Conservation (phyloP, 2,329 filamentous ascomycete genomes). For the Madurella fahalii region DNA sequence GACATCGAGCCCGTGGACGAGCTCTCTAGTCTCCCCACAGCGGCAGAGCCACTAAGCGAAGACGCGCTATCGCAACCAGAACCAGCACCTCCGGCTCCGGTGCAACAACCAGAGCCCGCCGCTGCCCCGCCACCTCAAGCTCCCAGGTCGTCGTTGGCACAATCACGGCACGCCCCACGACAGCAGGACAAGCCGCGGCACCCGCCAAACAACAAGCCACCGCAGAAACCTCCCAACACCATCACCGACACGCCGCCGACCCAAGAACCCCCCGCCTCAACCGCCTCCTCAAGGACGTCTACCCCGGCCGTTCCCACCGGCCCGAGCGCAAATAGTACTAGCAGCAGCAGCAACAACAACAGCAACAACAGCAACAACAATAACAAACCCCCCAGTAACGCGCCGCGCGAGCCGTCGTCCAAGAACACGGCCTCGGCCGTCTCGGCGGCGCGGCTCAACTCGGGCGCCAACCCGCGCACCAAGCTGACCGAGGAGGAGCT, state of each 20-base stretch:
- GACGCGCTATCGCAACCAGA: slow-evolving; percentile 4
- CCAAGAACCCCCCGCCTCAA: not conserved
- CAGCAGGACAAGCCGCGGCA: slow-evolving; percentile 19
- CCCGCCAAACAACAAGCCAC: slow-evolving; percentile 9
- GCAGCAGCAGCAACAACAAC: slow-evolving; percentile 7
- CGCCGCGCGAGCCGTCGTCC: slow-evolving; percentile 6
- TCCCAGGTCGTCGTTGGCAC: slow-evolving; percentile 28
- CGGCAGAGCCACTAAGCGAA: not conserved
- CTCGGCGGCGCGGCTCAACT: slow-evolving; percentile 42
- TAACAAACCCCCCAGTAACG: slow-evolving; percentile 3
- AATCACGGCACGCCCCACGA: slow-evolving; percentile 32
- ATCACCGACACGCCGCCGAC: not conserved
- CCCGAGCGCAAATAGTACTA: not conserved
- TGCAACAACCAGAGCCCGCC: slow-evolving; percentile 7
- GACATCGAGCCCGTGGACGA: slow-evolving; percentile 53
- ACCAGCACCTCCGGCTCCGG: slow-evolving; percentile 8
- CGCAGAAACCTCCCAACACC: not conserved
- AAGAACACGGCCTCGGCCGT: slow-evolving; percentile 32
- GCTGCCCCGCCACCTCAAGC: slow-evolving; percentile 13
- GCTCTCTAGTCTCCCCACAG: not conserved
- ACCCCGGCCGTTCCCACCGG: not conserved
- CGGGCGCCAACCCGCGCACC: slow-evolving; percentile 55
- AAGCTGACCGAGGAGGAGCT: slow-evolving; percentile 59
- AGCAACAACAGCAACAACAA: slow-evolving; percentile 1
- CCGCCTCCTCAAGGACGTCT: not conserved